Conservation (phyloP, 2,329 filamentous ascomycete genomes). For the Bipolaris sorokiniana region DNA sequence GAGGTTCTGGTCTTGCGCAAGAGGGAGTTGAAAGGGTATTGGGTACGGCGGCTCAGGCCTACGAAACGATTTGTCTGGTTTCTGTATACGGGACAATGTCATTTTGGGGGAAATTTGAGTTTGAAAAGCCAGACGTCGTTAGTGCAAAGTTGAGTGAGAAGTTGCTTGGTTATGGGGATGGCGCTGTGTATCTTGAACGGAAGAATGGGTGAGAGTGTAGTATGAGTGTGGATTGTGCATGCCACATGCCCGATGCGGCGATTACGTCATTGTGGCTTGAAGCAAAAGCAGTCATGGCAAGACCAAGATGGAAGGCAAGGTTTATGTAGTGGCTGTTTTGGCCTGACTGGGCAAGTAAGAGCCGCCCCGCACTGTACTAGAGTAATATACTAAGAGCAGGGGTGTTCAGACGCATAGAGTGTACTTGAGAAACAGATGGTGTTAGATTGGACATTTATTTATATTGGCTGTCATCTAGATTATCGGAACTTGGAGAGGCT, state of each 20-base stretch:
- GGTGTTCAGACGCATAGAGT: neutral
- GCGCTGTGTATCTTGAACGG: constrained; percentile 23
- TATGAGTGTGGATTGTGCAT: neutral
- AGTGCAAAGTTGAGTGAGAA: constrained; percentile 15
- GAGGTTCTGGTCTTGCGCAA: constrained; percentile 14
- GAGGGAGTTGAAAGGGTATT: constrained; percentile 5
- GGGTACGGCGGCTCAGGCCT: constrained; percentile 9
- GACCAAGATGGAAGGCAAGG: neutral
- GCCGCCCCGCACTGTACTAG: neutral
- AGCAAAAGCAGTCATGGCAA: neutral
- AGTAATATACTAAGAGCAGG: neutral
- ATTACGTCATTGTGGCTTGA: neutral
- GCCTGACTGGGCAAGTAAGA: neutral
- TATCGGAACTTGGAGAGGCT: neutral
- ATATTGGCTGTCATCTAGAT: neutral
- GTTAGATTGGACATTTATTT: neutral
- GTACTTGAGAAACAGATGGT: neutral
- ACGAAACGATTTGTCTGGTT: constrained; percentile 14
- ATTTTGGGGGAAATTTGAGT: constrained; percentile 28
- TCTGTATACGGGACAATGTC: constrained; percentile 20
- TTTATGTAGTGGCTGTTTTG: neutral
- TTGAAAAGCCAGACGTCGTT: neutral
- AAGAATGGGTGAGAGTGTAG: constrained; percentile 5
- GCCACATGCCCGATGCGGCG: neutral
- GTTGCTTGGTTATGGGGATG: constrained; percentile 21